Evolutionary conservation across 1,284 basidiomycete genomes (phyloP), one percentile per base, ranked within the genome.

Genomic region (Trichosporon sp.): DNA sequence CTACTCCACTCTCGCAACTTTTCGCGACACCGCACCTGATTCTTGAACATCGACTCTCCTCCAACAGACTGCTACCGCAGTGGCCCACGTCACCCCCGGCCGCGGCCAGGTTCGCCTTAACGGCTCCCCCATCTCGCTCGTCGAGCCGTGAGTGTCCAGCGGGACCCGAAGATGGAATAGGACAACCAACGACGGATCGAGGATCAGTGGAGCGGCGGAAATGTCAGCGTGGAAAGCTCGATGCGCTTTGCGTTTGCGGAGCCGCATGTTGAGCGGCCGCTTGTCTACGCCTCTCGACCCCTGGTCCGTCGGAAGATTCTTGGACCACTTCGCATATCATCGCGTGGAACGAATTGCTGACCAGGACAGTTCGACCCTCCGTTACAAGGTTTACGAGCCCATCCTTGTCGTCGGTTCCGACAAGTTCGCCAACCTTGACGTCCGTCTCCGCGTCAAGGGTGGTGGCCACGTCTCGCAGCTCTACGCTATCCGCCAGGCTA

Each of bases 381-480:
- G 96, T 80, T 91, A 96, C 88, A 99, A 99, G 89, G 91, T 98
- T 80, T 99, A 98, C 87, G 96, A 99, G 87, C 91, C 94, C 75
- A 87, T 97, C 82, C 91, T 97, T 77, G 91, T 95, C 73, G 90
- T 91, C 71, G 92, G 93, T 77, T 91, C 93, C 82, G 94, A 96
- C 71, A 88, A 91, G 70, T 93, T 96, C 83, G 85, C 88, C 73
- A 87, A 88, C 77, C 88, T 99, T 81, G 96, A 99, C 87, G 96
- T 99, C 86, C 94, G 96, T 79, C 93, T 99, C 73, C 93, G 96
- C 71, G 97, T 98, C 78, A 96, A 96, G 87, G 97, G 97, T 87
- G 97, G 97, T 90, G 97, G 97, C 86, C 96, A 98, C 88, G 96
- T 94, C 76, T 98, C 96, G 74, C 97, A 99, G 87, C 89, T 99